Percentiles rank a stretch among this genome's conserved stretches.
phyloP scores from a whole-genome alignment of 345 rosid species.

The Streptanthus diversifolius region DNA sequence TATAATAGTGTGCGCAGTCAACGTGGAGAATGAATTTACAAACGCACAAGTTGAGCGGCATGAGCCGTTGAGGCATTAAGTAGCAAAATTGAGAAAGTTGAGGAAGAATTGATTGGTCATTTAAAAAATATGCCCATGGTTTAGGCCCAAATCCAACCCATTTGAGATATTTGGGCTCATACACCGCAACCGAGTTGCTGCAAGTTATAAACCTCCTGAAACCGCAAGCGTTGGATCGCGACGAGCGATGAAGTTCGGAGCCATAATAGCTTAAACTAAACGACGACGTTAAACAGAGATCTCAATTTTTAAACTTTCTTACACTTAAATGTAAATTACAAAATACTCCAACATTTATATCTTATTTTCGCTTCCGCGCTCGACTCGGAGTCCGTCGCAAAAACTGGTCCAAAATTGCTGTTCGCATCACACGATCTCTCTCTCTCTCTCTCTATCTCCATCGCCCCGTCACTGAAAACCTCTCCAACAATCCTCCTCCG shows the following conservation, averaged over 20 bases:
- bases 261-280: not conserved
- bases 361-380: not conserved
- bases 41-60: too few species aligned
- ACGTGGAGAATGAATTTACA: too few species aligned
- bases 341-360: not conserved
- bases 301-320: not conserved
- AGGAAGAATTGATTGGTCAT: too few species aligned
- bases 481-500: constrained; percentile 16
- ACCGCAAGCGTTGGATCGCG: not conserved
- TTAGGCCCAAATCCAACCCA: not conserved
- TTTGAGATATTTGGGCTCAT: not conserved
- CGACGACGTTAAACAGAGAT: not conserved
- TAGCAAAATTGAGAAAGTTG: too few species aligned
- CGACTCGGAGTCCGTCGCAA: not conserved
- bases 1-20: too few species aligned
- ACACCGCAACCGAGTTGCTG: not conserved
- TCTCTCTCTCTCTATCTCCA: not conserved
- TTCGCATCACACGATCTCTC: constrained; percentile 2
- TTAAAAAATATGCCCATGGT: not conserved
- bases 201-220: not conserved
- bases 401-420: not conserved
- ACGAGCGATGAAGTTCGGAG: not conserved
- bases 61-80: too few species aligned
- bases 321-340: not conserved
- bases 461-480: constrained; percentile 10